Conservation (phyloP, 768 basidiomycete genomes). For the Pleurotus cornucopiae region DNA sequence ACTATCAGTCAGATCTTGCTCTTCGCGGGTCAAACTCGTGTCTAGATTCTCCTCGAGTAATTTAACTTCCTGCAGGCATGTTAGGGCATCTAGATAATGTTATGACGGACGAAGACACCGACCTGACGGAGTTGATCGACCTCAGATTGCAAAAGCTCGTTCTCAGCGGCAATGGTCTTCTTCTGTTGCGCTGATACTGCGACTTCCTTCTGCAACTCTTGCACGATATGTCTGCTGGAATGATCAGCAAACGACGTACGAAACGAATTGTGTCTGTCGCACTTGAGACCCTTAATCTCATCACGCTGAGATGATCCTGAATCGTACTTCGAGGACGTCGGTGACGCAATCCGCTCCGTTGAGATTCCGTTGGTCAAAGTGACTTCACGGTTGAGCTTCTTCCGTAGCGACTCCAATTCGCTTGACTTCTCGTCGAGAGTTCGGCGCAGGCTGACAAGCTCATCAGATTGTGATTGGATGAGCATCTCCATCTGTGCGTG, state of each 20-base stretch:
- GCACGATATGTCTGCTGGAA: slow-evolving; percentile 69
- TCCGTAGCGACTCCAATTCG: slow-evolving; percentile 56
- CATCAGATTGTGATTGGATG: slow-evolving; percentile 22
- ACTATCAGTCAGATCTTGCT: slow-evolving; percentile 24
- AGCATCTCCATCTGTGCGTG: slow-evolving; percentile 22
- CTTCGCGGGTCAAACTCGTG: slow-evolving; percentile 49
- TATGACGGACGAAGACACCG: neutral
- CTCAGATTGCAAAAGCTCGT: slow-evolving; percentile 62
- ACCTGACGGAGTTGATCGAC: slow-evolving; percentile 74
- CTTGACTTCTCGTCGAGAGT: slow-evolving; percentile 29
- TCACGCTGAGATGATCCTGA: slow-evolving; percentile 39
- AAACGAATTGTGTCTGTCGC: slow-evolving; percentile 11
- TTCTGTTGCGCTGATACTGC: slow-evolving; percentile 54
- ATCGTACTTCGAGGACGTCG: slow-evolving; percentile 49
- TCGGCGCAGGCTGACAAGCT: slow-evolving; percentile 23
- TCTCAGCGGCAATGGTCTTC: slow-evolving; percentile 75
- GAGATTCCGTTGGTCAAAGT: slow-evolving; percentile 41
- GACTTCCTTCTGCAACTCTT: slow-evolving; percentile 84
- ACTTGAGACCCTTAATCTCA: slow-evolving; percentile 86
- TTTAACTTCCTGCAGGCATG: slow-evolving; percentile 55
- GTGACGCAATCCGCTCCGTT: slow-evolving; percentile 23
- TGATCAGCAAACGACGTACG: neutral
- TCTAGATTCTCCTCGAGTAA: slow-evolving; percentile 75
- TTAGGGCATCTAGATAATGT: neutral
- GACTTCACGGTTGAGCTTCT: slow-evolving; percentile 57